These are phyloP conservation scores for Amanita molliuscula DNA, from an alignment of 768 basidiomycete species.

Conservation along the genomic window DNA sequence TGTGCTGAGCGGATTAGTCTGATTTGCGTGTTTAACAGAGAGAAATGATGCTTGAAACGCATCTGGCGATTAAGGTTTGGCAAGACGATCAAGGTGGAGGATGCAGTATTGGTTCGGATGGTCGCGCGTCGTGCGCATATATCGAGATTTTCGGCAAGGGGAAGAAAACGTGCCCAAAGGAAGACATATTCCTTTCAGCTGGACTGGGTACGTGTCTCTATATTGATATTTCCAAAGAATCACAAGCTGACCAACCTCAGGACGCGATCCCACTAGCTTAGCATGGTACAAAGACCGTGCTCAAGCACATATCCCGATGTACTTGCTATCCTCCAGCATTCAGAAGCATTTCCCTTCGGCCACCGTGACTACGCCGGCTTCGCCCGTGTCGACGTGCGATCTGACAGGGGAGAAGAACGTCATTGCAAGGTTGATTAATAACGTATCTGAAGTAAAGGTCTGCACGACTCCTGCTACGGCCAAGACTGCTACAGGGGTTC, in stretches of 20 bases:
- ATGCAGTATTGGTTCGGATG: conserved; percentile 17
- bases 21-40: conserved; percentile 14
- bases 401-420: conserved; percentile 36
- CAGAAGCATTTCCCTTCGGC: conserved; percentile 24
- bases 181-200: conserved; percentile 35
- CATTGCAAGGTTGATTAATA: conserved; percentile 33
- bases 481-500: conserved; percentile 10
- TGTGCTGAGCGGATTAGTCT: not conserved
- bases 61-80: conserved; percentile 26
- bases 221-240: not conserved
- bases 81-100: conserved; percentile 22
- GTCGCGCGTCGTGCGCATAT: conserved; percentile 25
- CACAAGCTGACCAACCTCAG: not conserved
- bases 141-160: conserved; percentile 40
- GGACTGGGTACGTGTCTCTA: conserved; percentile 27
- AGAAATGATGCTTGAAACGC: conserved; percentile 35
- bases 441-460: conserved; percentile 17
- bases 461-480: conserved; percentile 19
- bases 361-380: conserved; percentile 17
- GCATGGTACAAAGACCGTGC: conserved; percentile 26
- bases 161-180: conserved; percentile 22
- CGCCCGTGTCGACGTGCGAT: conserved; percentile 25
- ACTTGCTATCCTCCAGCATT: conserved; percentile 27
- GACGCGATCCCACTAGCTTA: conserved; percentile 14
- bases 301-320: not conserved